Conservation (phyloP, 257 asterid genomes). For the Plantago ovata region DNA sequence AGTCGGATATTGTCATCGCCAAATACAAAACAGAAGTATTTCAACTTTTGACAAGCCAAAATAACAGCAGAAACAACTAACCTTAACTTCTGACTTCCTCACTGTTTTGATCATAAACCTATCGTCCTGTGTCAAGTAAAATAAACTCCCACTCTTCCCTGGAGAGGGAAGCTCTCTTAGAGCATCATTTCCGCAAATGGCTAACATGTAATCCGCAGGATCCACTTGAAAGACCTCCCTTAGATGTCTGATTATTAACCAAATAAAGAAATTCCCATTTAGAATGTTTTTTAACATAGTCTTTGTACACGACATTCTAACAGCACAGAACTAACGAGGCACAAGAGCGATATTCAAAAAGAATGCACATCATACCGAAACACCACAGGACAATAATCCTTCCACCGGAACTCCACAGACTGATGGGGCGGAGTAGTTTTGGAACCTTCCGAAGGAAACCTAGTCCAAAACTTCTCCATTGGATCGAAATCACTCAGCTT, state of each 20-base stretch:
- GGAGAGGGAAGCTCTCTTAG: constrained; percentile 96
- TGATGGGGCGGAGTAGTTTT: constrained; percentile 81
- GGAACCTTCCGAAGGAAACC: constrained; percentile 85
- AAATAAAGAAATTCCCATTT: not conserved
- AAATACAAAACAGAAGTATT: not conserved
- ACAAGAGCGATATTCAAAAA: constrained; percentile 17
- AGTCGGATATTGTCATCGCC: not conserved
- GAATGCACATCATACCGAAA: constrained; percentile 47
- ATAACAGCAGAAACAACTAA: constrained; percentile 41
- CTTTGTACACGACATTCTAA: too few species aligned
- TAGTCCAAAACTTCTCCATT: constrained; percentile 86
- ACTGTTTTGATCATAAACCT: constrained; percentile 98
- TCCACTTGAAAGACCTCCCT: constrained; percentile 90
- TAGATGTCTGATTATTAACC: constrained; percentile 51
- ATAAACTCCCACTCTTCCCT: constrained; percentile 96
- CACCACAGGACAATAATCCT: constrained; percentile 87
- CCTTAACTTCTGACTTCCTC: constrained; percentile 98
- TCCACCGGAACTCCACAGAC: constrained; percentile 80
- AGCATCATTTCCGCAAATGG: constrained; percentile 93
- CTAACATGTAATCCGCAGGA: constrained; percentile 96
- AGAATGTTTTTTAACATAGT: too few species aligned
- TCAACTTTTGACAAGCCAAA: constrained; percentile 22
- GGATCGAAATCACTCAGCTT: constrained; percentile 83
- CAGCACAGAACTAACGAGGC: not conserved
- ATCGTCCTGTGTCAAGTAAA: constrained; percentile 94